A percentile compares a stretch with the other conserved stretches of the same genome.
These are phyloP conservation scores for Rhodosporidiobolus odoratus DNA, from an alignment of 768 basidiomycete species.

Conservation along the genomic window DNA sequence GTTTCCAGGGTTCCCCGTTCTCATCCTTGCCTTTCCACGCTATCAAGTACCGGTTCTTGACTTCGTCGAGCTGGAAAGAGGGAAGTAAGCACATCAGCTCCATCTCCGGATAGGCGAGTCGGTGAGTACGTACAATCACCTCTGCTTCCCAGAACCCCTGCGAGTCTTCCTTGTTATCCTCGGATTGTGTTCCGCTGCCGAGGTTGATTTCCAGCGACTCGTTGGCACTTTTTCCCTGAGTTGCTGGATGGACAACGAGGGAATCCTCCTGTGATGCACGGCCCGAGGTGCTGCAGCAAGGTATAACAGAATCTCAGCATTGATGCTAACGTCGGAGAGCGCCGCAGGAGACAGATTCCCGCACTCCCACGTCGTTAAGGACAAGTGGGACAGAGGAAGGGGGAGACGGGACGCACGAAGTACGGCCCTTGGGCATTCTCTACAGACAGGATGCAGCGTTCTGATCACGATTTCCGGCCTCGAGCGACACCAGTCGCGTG, in stretches of 20 bases:
- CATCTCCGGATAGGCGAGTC: too few relatives aligned
- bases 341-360: not conserved
- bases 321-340: not conserved
- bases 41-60: not conserved
- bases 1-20: conserved; percentile 13
- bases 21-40: conserved; percentile 19
- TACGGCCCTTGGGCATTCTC: not conserved
- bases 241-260: conserved; percentile 16
- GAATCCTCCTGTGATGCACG: conserved; percentile 7
- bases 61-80: conserved; percentile 10
- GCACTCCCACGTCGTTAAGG: not conserved
- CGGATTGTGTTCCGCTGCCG: not conserved
- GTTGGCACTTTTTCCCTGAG: not conserved
- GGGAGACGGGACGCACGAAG: not conserved
- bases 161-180: not conserved
- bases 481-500: too few relatives aligned
- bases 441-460: too few relatives aligned
- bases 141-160: conserved; percentile 30
- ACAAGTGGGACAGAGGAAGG: not conserved
- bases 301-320: not conserved
- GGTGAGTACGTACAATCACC: conserved; percentile 12
- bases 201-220: not conserved
- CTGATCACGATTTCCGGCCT: too few relatives aligned
- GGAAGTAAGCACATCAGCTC: not conserved
- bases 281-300: not conserved